These are phyloP conservation scores for Epichloe bromicola DNA, from an alignment of 2,329 filamentous ascomycete genomes.

Conservation along the genomic window DNA sequence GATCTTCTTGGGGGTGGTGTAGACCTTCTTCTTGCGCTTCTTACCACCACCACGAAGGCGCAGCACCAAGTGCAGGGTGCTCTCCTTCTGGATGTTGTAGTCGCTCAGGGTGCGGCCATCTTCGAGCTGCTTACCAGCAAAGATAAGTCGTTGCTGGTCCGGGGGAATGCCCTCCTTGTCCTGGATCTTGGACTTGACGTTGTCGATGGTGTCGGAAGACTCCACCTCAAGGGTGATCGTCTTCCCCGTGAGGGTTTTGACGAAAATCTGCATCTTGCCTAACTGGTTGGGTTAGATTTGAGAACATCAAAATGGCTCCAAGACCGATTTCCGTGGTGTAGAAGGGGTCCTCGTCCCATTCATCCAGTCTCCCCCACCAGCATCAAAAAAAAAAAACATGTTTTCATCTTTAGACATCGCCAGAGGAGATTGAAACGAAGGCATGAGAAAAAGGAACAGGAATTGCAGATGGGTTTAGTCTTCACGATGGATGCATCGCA, in stretches of 20 bases:
- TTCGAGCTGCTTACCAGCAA: conserved; percentile 99
- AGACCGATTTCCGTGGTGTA: neutral
- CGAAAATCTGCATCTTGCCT: conserved; percentile 68
- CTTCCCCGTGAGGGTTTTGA: conserved; percentile 92
- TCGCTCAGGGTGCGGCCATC: conserved; percentile 97
- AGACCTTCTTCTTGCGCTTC: conserved; percentile 99
- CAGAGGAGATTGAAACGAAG: conserved; percentile 8
- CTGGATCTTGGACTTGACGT: conserved; percentile 98
- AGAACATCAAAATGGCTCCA: neutral
- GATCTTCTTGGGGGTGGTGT: conserved; percentile 99
- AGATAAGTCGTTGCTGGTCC: conserved; percentile 99
- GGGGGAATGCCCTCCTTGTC: conserved; percentile 99
- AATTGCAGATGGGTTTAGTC: conserved; percentile 7
- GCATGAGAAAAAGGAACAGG: conserved; percentile 2
- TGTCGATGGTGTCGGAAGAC: conserved; percentile 99
- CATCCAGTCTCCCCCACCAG: neutral
- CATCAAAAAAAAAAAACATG: neutral
- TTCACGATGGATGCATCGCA: conserved; percentile 19
- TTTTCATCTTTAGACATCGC: neutral
- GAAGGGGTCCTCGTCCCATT: neutral
- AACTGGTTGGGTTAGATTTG: conserved; percentile 29
- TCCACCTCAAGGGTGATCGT: conserved; percentile 99
- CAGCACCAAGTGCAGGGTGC: conserved; percentile 93
- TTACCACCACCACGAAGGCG: conserved; percentile 97
- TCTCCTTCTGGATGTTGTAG: conserved; percentile 99